A percentile compares a stretch with the other conserved stretches of the same genome.
phyloP scores from a whole-genome alignment of 805 yeast species.

The Brettanomyces anomalus region DNA sequence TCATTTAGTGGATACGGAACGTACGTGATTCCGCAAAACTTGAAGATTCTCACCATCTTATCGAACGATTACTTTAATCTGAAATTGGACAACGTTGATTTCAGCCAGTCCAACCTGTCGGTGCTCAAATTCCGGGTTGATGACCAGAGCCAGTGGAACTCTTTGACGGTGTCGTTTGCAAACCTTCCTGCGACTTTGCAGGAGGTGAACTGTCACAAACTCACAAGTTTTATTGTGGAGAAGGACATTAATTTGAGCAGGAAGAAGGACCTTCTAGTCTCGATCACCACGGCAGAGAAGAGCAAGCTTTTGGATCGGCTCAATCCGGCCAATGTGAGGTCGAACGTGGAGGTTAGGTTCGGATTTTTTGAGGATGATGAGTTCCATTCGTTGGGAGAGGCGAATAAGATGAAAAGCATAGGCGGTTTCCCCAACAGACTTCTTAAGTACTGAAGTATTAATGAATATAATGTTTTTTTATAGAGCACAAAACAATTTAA shows the following conservation, averaged over 20 bases:
- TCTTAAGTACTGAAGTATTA: background rate
- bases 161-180: background rate
- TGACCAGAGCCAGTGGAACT: constrained; percentile 1
- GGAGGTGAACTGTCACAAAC: constrained; percentile 7
- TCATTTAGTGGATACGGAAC: constrained; percentile 2
- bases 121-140: constrained; percentile 6
- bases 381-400: background rate
- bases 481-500: no score
- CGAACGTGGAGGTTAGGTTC: constrained; percentile 2
- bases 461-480: no score
- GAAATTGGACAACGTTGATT: constrained; percentile 4
- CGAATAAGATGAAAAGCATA: constrained; percentile 3
- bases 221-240: constrained; percentile 6
- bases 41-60: constrained; percentile 5
- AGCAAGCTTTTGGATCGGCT: background rate
- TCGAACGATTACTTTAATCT: constrained; percentile 1
- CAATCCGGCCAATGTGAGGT: background rate
- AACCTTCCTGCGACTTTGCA: constrained; percentile 2
- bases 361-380: background rate
- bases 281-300: background rate
- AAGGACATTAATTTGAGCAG: constrained; percentile 5
- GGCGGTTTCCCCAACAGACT: constrained; percentile 6
- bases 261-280: background rate
- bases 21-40: constrained; percentile 3
- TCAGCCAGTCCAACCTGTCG: background rate